Percentiles rank a stretch among this genome's conserved stretches.
These are phyloP conservation scores for Cryptosporidium ubiquitum DNA, from an alignment of 169 alveolate genomes.

Conservation along the genomic window DNA sequence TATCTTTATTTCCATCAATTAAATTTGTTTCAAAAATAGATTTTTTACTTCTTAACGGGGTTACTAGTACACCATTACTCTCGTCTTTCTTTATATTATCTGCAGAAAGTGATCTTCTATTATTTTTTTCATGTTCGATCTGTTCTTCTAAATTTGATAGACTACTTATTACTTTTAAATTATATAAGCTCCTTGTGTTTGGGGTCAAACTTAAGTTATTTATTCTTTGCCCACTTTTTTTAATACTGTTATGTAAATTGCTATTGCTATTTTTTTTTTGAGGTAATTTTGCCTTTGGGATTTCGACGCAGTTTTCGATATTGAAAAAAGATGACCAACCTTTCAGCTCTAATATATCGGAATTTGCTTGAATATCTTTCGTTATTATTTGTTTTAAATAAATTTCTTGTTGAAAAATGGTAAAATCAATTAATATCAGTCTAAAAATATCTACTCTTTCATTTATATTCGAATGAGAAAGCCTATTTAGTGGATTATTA, in stretches of 20 bases:
- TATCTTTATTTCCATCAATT: background rate
- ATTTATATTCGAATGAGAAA: conserved; percentile 46
- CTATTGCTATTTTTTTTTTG: background rate
- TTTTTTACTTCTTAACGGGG: conserved; percentile 26
- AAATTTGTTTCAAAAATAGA: background rate
- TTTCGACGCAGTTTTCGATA: conserved; percentile 38
- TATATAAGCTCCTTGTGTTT: conserved; percentile 31
- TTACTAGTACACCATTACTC: background rate
- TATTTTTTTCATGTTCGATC: background rate
- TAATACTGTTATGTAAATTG: background rate
- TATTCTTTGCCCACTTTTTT: background rate
- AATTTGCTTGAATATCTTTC: background rate
- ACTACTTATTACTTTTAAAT: conserved; percentile 4
- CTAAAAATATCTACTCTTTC: conserved; percentile 54
- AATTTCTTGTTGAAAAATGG: conserved; percentile 32
- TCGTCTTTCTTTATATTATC: conserved; percentile 1
- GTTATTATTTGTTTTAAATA: conserved; percentile 11
- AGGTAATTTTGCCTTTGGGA: conserved; percentile 53
- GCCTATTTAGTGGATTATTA: conserved; percentile 27
- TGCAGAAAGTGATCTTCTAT: conserved; percentile 57
- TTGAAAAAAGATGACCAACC: conserved; percentile 38
- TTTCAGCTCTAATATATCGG: conserved; percentile 1
- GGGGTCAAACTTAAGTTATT: conserved; percentile 46
- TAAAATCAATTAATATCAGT: conserved; percentile 12
- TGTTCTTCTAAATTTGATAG: conserved; percentile 13